These are phyloP conservation scores for Fusarium sp. DNA, from an alignment of 2,329 filamentous ascomycete species.

Conservation along the genomic window DNA sequence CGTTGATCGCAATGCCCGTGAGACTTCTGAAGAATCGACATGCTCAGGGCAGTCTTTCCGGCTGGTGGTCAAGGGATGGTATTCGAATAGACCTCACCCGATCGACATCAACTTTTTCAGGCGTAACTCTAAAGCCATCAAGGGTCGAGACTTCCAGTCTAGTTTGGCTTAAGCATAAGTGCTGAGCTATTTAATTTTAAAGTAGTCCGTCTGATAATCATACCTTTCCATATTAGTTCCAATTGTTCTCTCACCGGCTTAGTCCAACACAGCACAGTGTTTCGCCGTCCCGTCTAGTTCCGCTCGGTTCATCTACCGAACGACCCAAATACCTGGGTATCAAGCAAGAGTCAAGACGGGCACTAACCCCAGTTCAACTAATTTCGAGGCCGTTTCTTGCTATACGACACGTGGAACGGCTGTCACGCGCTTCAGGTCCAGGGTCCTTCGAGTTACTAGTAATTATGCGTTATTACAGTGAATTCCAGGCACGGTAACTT, in stretches of 20 bases:
- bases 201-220: neutral
- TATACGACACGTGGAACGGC: neutral
- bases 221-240: neutral
- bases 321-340: neutral
- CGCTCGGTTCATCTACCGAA: neutral
- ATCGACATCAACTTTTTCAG: neutral
- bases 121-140: neutral
- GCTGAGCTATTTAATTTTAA: neutral
- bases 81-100: neutral
- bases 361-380: neutral
- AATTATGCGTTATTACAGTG: neutral
- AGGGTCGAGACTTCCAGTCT: neutral
- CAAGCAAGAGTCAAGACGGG: neutral
- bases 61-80: neutral
- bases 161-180: neutral
- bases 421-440: neutral
- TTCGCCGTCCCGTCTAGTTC: neutral
- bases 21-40: neutral
- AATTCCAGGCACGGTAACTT: neutral
- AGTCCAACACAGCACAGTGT: neutral
- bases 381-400: neutral
- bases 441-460: neutral
- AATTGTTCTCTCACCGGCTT: neutral
- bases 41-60: no score
- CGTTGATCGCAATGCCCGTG: rapidly evolving